A percentile compares a stretch with the other conserved stretches of the same genome.
These are phyloP conservation scores for Apiospora marii DNA, from an alignment of 2,329 filamentous ascomycete genomes.

Conservation along the genomic window DNA sequence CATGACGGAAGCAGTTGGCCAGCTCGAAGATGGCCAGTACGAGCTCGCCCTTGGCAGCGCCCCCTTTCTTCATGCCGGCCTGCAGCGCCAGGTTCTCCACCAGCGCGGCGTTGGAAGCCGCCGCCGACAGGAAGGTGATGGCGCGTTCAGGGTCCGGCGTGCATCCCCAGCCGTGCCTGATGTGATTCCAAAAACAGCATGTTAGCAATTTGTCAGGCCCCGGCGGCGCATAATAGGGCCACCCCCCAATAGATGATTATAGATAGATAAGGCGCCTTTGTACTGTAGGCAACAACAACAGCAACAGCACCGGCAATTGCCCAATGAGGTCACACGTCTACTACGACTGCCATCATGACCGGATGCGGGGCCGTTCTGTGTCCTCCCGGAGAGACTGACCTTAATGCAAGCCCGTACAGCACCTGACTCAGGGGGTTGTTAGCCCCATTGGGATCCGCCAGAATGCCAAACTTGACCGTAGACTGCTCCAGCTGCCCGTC, in stretches of 20 bases:
- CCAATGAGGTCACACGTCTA: neutral
- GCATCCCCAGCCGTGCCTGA: constrained; percentile 93
- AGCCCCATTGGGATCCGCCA: constrained; percentile 83
- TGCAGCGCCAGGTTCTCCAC: constrained; percentile 86
- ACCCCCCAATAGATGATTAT: neutral
- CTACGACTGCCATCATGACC: neutral
- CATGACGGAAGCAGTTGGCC: constrained; percentile 90
- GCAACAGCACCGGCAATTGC: neutral
- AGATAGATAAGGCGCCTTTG: neutral
- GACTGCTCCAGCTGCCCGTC: constrained; percentile 78
- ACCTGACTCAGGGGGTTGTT: constrained; percentile 97
- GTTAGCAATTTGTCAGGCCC: constrained; percentile 2
- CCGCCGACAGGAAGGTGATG: constrained; percentile 84
- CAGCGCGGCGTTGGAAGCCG: constrained; percentile 87
- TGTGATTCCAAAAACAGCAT: constrained; percentile 18
- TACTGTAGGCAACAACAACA: neutral
- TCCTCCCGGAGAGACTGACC: constrained; percentile 56
- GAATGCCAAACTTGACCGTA: constrained; percentile 82
- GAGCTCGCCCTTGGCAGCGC: constrained; percentile 93
- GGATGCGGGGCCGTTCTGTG: neutral
- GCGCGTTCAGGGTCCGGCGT: constrained; percentile 74
- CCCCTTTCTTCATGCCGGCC: constrained; percentile 90
- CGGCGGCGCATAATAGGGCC: neutral
- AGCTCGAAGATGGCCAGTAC: constrained; percentile 97
- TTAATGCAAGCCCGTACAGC: constrained; percentile 88